Conservation (phyloP, 257 asterid species). For the Nicotiana tabacum region DNA sequence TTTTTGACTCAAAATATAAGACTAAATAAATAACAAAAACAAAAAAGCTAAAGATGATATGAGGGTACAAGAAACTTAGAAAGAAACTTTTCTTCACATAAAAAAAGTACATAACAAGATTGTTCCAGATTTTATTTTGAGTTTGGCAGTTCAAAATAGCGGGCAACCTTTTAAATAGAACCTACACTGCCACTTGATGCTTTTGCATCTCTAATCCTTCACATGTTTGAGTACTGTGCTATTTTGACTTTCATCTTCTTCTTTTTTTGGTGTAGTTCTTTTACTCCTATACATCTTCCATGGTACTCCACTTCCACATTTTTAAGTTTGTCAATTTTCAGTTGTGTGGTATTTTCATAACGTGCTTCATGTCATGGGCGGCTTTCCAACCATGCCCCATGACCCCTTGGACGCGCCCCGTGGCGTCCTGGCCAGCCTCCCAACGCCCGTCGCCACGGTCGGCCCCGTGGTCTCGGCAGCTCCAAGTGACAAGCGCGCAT, state of each 20-base stretch:
- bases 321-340: not conserved
- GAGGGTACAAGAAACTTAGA: not conserved
- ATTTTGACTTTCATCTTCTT: not conserved
- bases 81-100: not conserved
- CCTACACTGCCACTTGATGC: not conserved
- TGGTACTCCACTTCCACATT: not conserved
- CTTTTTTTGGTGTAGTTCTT: too few relatives aligned
- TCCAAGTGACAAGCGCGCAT: too few relatives aligned
- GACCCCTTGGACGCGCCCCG: too few relatives aligned
- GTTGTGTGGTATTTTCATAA: not conserved
- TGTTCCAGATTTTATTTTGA: not conserved
- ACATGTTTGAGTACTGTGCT: not conserved
- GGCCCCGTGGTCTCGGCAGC: too few relatives aligned
- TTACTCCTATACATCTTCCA: not conserved
- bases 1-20: not conserved
- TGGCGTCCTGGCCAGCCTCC: too few relatives aligned
- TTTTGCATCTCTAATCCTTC: not conserved
- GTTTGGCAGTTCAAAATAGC: not conserved
- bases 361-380: not conserved
- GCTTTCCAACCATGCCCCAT: too few relatives aligned
- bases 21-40: not conserved
- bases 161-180: not conserved
- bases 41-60: not conserved
- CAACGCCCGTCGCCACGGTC: too few relatives aligned
- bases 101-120: not conserved